Evolutionary conservation across 495 filamentous ascomycete genomes (phyloP).

Genomic region (Chaetomidium leptoderma): DNA sequence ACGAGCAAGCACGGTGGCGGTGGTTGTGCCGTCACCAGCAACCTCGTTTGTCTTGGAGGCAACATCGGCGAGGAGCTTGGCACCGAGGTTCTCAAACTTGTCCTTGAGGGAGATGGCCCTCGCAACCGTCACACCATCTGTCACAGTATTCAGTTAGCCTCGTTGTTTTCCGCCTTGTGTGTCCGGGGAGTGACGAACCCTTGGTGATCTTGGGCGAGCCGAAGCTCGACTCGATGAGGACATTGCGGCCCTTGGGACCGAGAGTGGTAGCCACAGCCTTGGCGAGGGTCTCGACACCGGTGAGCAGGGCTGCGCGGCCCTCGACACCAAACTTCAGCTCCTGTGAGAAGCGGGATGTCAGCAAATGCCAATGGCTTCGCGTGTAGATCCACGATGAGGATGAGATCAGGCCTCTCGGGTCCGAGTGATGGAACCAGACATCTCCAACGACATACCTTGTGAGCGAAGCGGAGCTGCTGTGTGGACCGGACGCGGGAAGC

Average conservation of each 20-base stretch:
- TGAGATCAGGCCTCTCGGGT: neutral
- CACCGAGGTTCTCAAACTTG: constrained; percentile 99
- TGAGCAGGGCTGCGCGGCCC: constrained; percentile 78
- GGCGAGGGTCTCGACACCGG: constrained; percentile 93
- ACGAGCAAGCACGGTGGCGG: constrained; percentile 92
- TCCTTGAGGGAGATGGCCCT: constrained; percentile 90
- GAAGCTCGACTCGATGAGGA: constrained; percentile 94
- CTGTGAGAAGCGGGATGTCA: constrained; percentile 41
- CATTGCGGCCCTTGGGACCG: constrained; percentile 96
- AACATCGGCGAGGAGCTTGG: constrained; percentile 92
- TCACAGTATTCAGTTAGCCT: constrained; percentile 17
- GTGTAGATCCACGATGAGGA: constrained; percentile 3
- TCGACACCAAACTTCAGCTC: constrained; percentile 99
- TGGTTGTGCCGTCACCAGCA: constrained; percentile 97
- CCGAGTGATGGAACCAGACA: neutral
- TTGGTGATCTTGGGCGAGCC: constrained; percentile 99
- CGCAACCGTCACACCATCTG: constrained; percentile 93
- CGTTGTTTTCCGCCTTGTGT: neutral
- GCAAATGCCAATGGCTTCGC: constrained; percentile 17
- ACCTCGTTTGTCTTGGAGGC: constrained; percentile 99
- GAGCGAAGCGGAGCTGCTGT: constrained; percentile 86
- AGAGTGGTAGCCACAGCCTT: constrained; percentile 95
- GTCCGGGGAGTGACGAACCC: constrained; percentile 55
- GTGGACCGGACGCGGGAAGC: constrained; percentile 60
- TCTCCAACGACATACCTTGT: constrained; percentile 65